Conservation (phyloP, 2,329 filamentous ascomycete species). For the Pseudodiploospora longispora region DNA sequence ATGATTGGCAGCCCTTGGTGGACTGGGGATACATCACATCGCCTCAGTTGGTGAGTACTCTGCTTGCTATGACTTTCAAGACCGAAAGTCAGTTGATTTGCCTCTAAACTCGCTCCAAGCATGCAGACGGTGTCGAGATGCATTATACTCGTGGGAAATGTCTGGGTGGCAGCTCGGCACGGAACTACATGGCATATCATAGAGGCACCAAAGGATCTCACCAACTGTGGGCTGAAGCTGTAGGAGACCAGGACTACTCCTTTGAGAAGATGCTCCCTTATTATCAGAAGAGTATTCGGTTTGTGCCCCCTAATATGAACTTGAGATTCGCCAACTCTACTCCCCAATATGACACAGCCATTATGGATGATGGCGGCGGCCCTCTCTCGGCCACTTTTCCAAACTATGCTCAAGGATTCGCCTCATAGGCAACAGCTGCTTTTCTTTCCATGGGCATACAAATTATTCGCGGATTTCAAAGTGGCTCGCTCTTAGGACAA, state of each 20-base stretch:
- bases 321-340: slow-evolving; percentile 15
- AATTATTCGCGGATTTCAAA: slow-evolving; percentile 27
- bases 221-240: slow-evolving; percentile 22
- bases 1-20: slow-evolving; percentile 16
- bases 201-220: slow-evolving; percentile 16
- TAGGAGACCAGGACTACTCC: slow-evolving; percentile 21
- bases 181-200: slow-evolving; percentile 22
- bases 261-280: slow-evolving; percentile 23
- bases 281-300: slow-evolving; percentile 22
- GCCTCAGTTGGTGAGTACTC: slow-evolving; percentile 1
- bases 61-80: too few relatives aligned
- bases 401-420: slow-evolving; percentile 16
- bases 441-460: slow-evolving; percentile 33
- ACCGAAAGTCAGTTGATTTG: too few relatives aligned
- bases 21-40: slow-evolving; percentile 19
- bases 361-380: slow-evolving; percentile 11
- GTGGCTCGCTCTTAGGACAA: slow-evolving; percentile 30
- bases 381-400: slow-evolving; percentile 19
- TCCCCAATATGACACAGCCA: slow-evolving; percentile 13
- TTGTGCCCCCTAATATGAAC: slow-evolving; percentile 19
- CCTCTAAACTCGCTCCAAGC: neutral
- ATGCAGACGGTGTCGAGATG: slow-evolving; percentile 10
- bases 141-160: slow-evolving; percentile 24
- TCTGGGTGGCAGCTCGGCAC: slow-evolving; percentile 21
- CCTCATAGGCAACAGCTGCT: slow-evolving; percentile 17